A percentile compares a stretch with the other conserved stretches of the same genome.
These are phyloP conservation scores for Vigna unguiculata DNA, from an alignment of 306 rosid genomes.

Conservation along the genomic window DNA sequence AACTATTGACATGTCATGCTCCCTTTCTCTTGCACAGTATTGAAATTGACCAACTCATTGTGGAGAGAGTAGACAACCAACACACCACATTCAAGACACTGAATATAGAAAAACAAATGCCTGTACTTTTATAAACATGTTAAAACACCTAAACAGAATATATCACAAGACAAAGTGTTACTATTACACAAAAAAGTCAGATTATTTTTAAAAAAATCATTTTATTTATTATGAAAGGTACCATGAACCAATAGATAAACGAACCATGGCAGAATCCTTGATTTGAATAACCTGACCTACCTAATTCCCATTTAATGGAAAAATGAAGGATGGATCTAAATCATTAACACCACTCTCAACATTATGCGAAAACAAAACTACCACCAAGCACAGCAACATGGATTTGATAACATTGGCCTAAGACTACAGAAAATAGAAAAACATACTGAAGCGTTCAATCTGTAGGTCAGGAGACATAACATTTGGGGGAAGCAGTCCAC, in stretches of 20 bases:
- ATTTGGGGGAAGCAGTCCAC: constrained; percentile 98
- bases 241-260: constrained; percentile 14
- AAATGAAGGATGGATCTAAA: constrained; percentile 25
- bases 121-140: constrained; percentile 8
- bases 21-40: background rate
- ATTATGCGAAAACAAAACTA: constrained; percentile 7
- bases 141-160: constrained; percentile 23
- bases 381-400: constrained; percentile 29
- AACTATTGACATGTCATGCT: background rate
- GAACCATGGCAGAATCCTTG: constrained; percentile 23
- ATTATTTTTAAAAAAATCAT: background rate
- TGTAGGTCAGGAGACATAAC: constrained; percentile 92
- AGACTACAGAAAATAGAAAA: background rate
- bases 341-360: constrained; percentile 17
- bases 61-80: background rate
- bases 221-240: constrained; percentile 1
- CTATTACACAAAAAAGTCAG: background rate
- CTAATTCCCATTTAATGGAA: constrained; percentile 27
- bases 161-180: constrained; percentile 1
- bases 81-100: background rate
- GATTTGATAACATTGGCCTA: constrained; percentile 17
- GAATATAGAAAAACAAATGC: constrained; percentile 13
- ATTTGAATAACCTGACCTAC: constrained; percentile 8
- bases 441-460: constrained; percentile 93
- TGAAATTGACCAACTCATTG: background rate